These are phyloP conservation scores for Diaporthe sp. DNA, from an alignment of 2,329 filamentous ascomycete species.

Conservation along the genomic window DNA sequence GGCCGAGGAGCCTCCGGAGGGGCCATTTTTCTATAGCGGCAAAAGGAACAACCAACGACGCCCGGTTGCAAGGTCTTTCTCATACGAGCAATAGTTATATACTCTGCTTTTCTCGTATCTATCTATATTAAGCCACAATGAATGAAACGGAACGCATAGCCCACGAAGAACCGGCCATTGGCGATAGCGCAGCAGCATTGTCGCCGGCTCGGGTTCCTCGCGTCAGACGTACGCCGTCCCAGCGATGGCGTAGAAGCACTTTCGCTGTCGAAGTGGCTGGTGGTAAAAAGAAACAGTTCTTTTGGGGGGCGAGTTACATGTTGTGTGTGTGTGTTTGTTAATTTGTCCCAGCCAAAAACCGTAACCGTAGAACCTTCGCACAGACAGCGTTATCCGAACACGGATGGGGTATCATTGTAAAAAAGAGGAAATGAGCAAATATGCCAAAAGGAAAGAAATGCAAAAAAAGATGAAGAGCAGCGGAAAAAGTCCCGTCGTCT, in stretches of 20 bases:
- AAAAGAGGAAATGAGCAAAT: constrained; percentile 44
- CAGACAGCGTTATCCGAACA: constrained; percentile 67
- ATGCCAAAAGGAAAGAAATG: constrained; percentile 42
- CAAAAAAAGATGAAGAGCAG: constrained; percentile 40
- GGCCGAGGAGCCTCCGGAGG: background rate
- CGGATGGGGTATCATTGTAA: constrained; percentile 68
- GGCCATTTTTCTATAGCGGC: background rate
- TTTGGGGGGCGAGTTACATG: constrained; percentile 40
- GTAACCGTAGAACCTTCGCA: constrained; percentile 44
- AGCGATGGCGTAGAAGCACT: constrained; percentile 70
- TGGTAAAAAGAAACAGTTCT: constrained; percentile 27
- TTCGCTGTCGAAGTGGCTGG: constrained; percentile 62
- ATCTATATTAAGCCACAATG: constrained; percentile 16
- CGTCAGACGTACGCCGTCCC: constrained; percentile 65
- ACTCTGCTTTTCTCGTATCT: background rate
- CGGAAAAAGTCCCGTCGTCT: constrained; percentile 43
- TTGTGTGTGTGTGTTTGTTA: background rate
- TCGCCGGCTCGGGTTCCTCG: constrained; percentile 59
- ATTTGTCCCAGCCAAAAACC: constrained; percentile 38
- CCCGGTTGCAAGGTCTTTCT: background rate
- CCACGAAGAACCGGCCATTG: constrained; percentile 40
- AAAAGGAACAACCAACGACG: background rate
- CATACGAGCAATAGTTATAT: background rate
- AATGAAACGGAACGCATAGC: constrained; percentile 37
- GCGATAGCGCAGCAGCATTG: constrained; percentile 70